These are phyloP conservation scores for Leucaena leucocephala DNA, from an alignment of 306 rosid genomes.

Conservation along the genomic window DNA sequence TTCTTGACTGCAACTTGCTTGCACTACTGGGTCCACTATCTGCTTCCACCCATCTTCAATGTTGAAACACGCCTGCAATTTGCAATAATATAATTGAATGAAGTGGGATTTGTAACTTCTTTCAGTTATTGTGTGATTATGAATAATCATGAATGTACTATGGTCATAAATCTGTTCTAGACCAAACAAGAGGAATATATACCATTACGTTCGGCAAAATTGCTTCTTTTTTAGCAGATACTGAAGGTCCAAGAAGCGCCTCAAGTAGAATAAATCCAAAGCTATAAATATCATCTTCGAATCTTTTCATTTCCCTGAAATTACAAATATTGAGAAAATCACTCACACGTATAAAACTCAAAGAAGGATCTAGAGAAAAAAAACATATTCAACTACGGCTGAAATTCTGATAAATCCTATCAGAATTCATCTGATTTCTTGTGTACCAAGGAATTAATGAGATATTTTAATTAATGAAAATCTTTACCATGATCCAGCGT, in stretches of 20 bases:
- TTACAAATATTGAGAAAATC: conserved; percentile 30
- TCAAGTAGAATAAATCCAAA: conserved; percentile 86
- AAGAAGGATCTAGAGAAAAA: neutral
- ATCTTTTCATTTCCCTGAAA: conserved; percentile 79
- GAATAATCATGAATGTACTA: neutral
- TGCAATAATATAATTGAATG: neutral
- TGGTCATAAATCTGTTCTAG: neutral
- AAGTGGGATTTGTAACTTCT: neutral
- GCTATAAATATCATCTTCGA: conserved; percentile 90
- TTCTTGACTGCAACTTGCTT: conserved; percentile 70
- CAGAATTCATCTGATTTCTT: neutral
- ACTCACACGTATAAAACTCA: neutral
- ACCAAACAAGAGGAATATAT: conserved; percentile 15
- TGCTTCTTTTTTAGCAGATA: conserved; percentile 58
- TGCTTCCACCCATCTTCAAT: conserved; percentile 59
- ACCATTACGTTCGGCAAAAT: conserved; percentile 67
- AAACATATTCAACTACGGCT: neutral
- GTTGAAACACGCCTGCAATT: conserved; percentile 58
- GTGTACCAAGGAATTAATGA: neutral
- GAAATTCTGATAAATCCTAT: conserved; percentile 18
- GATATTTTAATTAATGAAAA: neutral
- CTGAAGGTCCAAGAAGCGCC: conserved; percentile 77
- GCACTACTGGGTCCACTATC: conserved; percentile 72
- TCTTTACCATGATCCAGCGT: conserved; percentile 67
- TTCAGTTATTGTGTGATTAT: neutral